Base-by-base conservation (phyloP, 73 alveolate genomes). In the Symbiodinium natans region DNA sequence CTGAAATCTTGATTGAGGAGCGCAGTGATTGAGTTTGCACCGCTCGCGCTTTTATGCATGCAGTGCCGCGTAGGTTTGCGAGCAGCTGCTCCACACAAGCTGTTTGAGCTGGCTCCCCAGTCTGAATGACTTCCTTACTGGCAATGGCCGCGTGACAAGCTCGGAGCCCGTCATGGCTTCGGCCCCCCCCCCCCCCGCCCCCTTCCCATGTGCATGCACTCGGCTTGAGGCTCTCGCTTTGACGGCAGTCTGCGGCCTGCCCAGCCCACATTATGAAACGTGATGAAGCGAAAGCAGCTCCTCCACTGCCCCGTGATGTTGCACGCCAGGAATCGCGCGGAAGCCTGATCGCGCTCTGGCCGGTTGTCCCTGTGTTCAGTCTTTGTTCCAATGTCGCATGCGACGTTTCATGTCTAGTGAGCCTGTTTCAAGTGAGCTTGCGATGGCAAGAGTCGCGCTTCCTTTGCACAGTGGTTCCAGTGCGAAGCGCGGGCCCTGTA, bases 191-290 rank as follows among this genome's bases (percentile, higher is more conserved):
- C n/a, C n/a, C n/a, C n/a, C n/a, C n/a, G n/a, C n/a, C n/a, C n/a
- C n/a, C n/a, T n/a, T n/a, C n/a, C n/a, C n/a, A n/a, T n/a, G n/a
- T n/a, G n/a, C n/a, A n/a, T n/a, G n/a, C n/a, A n/a, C n/a, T n/a
- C n/a, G n/a, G n/a, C n/a, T n/a, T n/a, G 85, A 87, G 94, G 84
- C 63, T 87, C 84, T 8, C 94, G 83, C 38, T 77, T 87, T 46
- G 94, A 87, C 36, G 85, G 94, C 68, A 87, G 85, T 71, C 23
- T 87, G n/a, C 56, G 94, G 94, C 40, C 40, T 34, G 11, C 36
- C 93, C 41, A 46, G 34, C 93, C 2, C 38, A 42, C 43, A 41
- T 83, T 23, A 27, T 71, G 83, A 43, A 77, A 77, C 27, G 75
- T n/a, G n/a, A n/a, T n/a, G n/a, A n/a, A n/a, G n/a, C n/a, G n/a